Conservation (phyloP, 2,329 filamentous ascomycete species). For the Talaromyces pinophilus region DNA sequence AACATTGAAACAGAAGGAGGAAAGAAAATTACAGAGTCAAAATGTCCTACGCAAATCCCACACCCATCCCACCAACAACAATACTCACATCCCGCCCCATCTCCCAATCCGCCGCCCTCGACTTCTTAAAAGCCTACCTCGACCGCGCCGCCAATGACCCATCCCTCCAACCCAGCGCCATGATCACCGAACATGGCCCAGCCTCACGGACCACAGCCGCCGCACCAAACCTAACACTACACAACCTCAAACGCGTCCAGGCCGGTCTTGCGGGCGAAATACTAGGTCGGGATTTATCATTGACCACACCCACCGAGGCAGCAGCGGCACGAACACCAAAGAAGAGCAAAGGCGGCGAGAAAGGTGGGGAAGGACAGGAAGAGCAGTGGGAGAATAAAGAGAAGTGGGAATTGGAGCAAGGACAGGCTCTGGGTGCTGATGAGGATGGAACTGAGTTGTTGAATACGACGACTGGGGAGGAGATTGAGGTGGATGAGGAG, state of each 20-base stretch:
- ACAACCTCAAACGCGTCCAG: slow-evolving; percentile 49
- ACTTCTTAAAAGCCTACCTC: slow-evolving; percentile 47
- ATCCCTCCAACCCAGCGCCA: slow-evolving; percentile 47
- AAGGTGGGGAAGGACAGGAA: slow-evolving; percentile 26
- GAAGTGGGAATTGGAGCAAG: slow-evolving; percentile 38
- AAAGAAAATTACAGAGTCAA: slow-evolving; percentile 22
- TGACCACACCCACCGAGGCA: slow-evolving; percentile 32
- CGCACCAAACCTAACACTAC: slow-evolving; percentile 46
- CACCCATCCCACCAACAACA: slow-evolving; percentile 41
- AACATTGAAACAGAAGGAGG: not conserved
- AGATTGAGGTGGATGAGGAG: slow-evolving; percentile 43
- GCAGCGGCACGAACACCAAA: slow-evolving; percentile 23
- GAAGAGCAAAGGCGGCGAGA: slow-evolving; percentile 26
- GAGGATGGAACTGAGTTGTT: slow-evolving; percentile 17
- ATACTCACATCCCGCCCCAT: slow-evolving; percentile 40
- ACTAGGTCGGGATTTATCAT: slow-evolving; percentile 43
- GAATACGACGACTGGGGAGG: slow-evolving; percentile 32
- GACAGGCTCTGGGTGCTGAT: slow-evolving; percentile 27
- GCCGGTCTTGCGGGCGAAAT: slow-evolving; percentile 47
- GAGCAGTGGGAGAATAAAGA: slow-evolving; percentile 37
- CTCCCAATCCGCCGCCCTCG: slow-evolving; percentile 42
- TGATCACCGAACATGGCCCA: slow-evolving; percentile 47
- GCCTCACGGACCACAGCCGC: slow-evolving; percentile 44
- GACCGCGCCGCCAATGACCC: slow-evolving; percentile 45
- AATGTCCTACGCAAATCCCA: slow-evolving; percentile 43